A percentile compares a stretch with the other conserved stretches of the same genome.
These are phyloP conservation scores for Labyrinthula sp. DNA, from an alignment of 352 stramenopile species.

Conservation along the genomic window DNA sequence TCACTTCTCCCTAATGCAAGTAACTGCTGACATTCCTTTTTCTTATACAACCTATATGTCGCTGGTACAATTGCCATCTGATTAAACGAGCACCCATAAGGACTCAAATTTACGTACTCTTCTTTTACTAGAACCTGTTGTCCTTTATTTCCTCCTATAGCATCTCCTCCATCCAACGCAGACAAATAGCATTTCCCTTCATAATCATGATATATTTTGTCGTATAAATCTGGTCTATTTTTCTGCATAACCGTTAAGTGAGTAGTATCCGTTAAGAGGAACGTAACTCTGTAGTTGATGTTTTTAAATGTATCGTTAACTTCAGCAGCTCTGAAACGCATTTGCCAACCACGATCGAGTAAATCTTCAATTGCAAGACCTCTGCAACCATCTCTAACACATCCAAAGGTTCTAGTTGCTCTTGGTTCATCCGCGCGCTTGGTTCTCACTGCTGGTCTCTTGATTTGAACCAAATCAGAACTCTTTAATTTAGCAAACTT, in stretches of 20 bases:
- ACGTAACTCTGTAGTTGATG: slow-evolving; percentile 28
- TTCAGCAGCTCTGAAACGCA: slow-evolving; percentile 22
- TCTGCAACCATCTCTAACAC: slow-evolving; percentile 23
- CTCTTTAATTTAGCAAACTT: slow-evolving; percentile 9
- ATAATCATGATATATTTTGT: slow-evolving; percentile 29
- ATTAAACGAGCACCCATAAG: slow-evolving; percentile 27
- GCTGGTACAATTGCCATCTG: slow-evolving; percentile 22
- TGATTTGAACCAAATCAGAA: slow-evolving; percentile 22
- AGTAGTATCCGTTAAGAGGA: slow-evolving; percentile 25
- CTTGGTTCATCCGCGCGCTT: slow-evolving; percentile 23
- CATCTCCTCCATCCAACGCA: slow-evolving; percentile 22
- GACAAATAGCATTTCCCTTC: slow-evolving; percentile 25
- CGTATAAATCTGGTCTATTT: slow-evolving; percentile 19
- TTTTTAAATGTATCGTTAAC: slow-evolving; percentile 23
- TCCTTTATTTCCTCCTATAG: slow-evolving; percentile 27
- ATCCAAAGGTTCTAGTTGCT: slow-evolving; percentile 19
- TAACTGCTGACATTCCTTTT: slow-evolving; percentile 18
- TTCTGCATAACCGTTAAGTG: slow-evolving; percentile 28
- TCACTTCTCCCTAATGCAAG: slow-evolving; percentile 4
- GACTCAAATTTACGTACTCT: slow-evolving; percentile 15
- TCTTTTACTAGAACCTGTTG: slow-evolving; percentile 25
- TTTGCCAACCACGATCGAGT: slow-evolving; percentile 23
- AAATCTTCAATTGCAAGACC: slow-evolving; percentile 27
- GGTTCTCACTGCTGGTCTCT: slow-evolving; percentile 15
- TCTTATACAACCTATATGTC: slow-evolving; percentile 22